A percentile compares a stretch with the other conserved stretches of the same genome.
Evolutionary conservation across 257 asterid species (phyloP).

Genomic region (Knoxia roxburghii): DNA sequence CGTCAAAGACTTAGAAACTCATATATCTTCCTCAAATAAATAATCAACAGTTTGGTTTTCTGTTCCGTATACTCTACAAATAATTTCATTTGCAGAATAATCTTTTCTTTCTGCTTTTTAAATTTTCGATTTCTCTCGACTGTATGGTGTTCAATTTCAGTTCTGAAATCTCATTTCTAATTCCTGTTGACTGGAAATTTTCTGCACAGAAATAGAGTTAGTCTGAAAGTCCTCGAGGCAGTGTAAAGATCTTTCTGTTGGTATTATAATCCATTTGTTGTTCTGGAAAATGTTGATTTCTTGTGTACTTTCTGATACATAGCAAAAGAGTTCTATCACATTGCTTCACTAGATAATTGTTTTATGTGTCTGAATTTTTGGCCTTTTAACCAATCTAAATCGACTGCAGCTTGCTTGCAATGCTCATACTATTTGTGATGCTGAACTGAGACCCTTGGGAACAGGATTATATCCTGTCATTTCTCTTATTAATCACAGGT

Average conservation of each 20-base stretch:
- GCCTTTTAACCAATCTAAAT: neutral
- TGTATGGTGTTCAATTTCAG: neutral
- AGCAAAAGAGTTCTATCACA: neutral
- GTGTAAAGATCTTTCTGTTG: neutral
- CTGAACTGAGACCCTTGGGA: conserved; percentile 86
- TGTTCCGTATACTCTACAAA: too few species aligned
- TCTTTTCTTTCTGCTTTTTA: neutral
- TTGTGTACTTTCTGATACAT: neutral
- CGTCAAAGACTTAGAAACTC: neutral
- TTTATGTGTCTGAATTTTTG: neutral
- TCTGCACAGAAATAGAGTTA: neutral
- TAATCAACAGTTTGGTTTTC: neutral
- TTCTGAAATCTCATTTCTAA: neutral
- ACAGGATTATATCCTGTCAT: conserved; percentile 88
- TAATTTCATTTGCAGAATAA: neutral
- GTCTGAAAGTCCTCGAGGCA: neutral
- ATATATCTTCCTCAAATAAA: neutral
- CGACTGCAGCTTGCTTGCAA: conserved; percentile 84
- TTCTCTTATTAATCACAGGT: conserved; percentile 95
- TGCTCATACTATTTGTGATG: conserved; percentile 92
- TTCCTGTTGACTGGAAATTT: neutral
- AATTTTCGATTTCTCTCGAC: neutral
- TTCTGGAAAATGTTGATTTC: neutral
- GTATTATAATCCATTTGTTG: neutral
- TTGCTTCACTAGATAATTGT: neutral